These are phyloP conservation scores for Huntiella bhutanensis DNA, from an alignment of 2,329 filamentous ascomycete genomes.

Conservation along the genomic window DNA sequence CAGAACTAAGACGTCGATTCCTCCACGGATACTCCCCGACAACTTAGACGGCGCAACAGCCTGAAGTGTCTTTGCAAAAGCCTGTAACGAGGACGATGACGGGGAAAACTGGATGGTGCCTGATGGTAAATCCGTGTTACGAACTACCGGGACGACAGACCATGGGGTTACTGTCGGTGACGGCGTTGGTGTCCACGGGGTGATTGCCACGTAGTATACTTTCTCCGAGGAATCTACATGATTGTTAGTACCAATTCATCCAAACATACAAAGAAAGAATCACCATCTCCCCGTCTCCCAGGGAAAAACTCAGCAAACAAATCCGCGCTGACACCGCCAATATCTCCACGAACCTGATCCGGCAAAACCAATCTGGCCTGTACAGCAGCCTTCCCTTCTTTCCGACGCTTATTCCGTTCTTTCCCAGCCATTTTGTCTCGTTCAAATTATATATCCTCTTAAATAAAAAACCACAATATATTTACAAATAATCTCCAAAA, in stretches of 20 bases:
- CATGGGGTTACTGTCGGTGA: constrained; percentile 48
- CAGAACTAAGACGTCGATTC: constrained; percentile 67
- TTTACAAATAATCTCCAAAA: too few relatives aligned
- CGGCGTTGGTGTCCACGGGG: constrained; percentile 48
- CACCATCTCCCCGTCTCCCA: constrained; percentile 12
- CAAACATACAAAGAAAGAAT: neutral
- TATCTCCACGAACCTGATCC: constrained; percentile 65
- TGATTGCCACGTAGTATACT: constrained; percentile 48
- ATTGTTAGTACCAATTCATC: constrained; percentile 10
- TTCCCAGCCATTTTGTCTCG: constrained; percentile 2
- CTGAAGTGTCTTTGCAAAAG: constrained; percentile 56
- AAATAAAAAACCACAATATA: neutral
- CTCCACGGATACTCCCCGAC: constrained; percentile 49
- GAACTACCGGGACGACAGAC: constrained; percentile 64
- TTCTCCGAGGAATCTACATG: constrained; percentile 18
- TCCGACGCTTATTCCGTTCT: constrained; percentile 9
- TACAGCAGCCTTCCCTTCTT: constrained; percentile 51
- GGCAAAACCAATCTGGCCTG: constrained; percentile 69
- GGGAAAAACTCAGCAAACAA: constrained; percentile 69
- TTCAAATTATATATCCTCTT: neutral
- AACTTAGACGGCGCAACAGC: constrained; percentile 58
- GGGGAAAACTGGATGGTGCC: constrained; percentile 67
- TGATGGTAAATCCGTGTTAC: constrained; percentile 45
- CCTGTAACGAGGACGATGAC: constrained; percentile 53
- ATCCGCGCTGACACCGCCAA: constrained; percentile 73